Evolutionary conservation across 148 eudicot species (phyloP).

Genomic region (Spergularia marina): DNA sequence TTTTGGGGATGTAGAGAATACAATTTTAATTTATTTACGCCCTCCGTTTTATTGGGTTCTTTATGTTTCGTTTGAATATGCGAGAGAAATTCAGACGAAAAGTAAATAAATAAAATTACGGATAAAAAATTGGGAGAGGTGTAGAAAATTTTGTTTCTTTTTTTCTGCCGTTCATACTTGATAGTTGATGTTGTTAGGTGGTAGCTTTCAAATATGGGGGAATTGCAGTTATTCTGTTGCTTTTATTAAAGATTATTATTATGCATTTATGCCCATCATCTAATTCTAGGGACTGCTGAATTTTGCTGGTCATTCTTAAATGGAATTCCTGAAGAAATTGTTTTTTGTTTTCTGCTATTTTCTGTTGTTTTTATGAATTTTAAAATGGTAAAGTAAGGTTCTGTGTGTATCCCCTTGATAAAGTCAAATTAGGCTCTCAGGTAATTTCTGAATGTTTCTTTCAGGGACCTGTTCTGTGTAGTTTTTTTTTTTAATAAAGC

Average conservation of each 20-base stretch:
- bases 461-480: background rate
- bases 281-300: background rate
- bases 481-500: background rate
- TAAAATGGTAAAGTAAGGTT: too few species aligned
- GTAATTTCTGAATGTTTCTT: constrained; percentile 23
- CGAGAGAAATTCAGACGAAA: too few species aligned
- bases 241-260: background rate
- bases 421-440: constrained; percentile 19
- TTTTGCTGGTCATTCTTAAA: background rate
- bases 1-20: too few species aligned
- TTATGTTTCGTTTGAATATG: background rate
- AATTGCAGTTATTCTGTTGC: background rate
- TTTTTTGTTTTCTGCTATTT: background rate
- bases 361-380: background rate
- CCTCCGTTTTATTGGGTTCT: too few species aligned
- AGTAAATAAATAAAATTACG: too few species aligned
- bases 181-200: background rate
- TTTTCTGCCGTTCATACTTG: background rate
- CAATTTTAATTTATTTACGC: too few species aligned
- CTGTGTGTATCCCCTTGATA: background rate
- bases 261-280: background rate
- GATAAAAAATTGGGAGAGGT: background rate
- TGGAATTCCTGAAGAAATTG: background rate
- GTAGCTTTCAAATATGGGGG: constrained; percentile 1
- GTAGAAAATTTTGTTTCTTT: background rate